A percentile compares a stretch with the other conserved stretches of the same genome.
phyloP scores from a whole-genome alignment of 2,329 filamentous ascomycete genomes.

The Paradendryphiella salina region DNA sequence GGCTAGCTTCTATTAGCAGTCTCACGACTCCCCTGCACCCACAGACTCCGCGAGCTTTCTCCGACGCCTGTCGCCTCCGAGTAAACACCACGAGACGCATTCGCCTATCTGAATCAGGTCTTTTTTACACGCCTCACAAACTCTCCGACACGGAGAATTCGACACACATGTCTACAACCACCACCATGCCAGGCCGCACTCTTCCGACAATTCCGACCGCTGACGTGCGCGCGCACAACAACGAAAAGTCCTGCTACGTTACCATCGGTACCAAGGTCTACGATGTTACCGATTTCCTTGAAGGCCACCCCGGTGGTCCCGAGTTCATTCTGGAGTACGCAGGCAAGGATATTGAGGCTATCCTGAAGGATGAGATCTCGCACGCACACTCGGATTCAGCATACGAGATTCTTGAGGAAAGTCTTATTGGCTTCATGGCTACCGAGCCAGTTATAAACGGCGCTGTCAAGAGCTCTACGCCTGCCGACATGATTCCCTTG shows the following conservation, averaged over 20 bases:
- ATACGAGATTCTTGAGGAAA: conserved; percentile 94
- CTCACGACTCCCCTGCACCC: conserved; percentile 1
- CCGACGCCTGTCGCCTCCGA: not conserved
- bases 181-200: conserved; percentile 73
- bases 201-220: conserved; percentile 80
- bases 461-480: conserved; percentile 53
- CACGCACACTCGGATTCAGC: conserved; percentile 88
- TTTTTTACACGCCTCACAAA: not conserved
- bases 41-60: conserved; percentile 2
- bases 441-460: conserved; percentile 60
- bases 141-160: not conserved
- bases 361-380: conserved; percentile 79
- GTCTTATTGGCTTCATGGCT: conserved; percentile 77
- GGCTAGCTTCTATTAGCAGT: not conserved
- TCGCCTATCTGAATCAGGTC: not conserved
- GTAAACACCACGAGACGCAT: not conserved
- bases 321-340: conserved; percentile 88
- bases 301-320: conserved; percentile 86
- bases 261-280: conserved; percentile 88
- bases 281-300: conserved; percentile 89
- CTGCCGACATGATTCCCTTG: conserved; percentile 57
- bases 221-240: conserved; percentile 82
- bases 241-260: conserved; percentile 84
- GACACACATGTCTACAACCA: conserved; percentile 22
- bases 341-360: conserved; percentile 80